Base-by-base conservation (phyloP, 768 basidiomycete genomes). In the Inosperma sp. region DNA sequence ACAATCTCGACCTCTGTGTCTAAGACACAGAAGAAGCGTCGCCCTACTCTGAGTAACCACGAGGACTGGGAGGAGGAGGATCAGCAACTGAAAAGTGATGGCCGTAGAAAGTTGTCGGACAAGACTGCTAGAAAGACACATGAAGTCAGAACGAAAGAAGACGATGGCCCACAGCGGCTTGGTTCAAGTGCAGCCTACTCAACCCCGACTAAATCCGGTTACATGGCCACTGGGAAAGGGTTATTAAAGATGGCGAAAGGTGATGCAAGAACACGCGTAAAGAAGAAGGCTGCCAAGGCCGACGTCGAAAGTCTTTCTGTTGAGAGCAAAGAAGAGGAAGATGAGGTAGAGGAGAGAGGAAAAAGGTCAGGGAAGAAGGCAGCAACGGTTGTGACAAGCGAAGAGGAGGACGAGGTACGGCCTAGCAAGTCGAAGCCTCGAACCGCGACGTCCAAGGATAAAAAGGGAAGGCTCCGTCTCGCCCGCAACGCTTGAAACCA, bases 261-360 rank as follows among this genome's bases (percentile, higher is more conserved):
- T 3, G 65, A 65, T 51, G 63, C 65, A 17, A 51, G 64, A 31
- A 67, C 65, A 37, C 49, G 62, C 29, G 56, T 65, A 9, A 61
- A 60, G 52, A 59, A 52, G 55, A 54, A 55, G 30, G 31, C 49
- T 8, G 40, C 36, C 7, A 48, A 55, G 16, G 48, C 41, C 7
- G 56, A 54, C 25, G 53, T 49, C 2, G 52, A 60, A 34, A 49
- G 49, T 10, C 57, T 55, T 8, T 56, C 47, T 23, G 50, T 21
- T 34, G 62, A 60, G 25, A 50, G 54, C 3, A 60, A 58, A 39
- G 55, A 58, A 7, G 45, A 25, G 27, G 51, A 35, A 21, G 29
- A 36, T 22, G 54, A 36, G 16, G 29, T 4, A 26, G 54, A 54
- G 29, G 54, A 14, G 22, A 45, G 45, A 33, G 48, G 29, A 36